Conservation (phyloP, 2,329 filamentous ascomycete genomes). For the Fusarium nelsonii region DNA sequence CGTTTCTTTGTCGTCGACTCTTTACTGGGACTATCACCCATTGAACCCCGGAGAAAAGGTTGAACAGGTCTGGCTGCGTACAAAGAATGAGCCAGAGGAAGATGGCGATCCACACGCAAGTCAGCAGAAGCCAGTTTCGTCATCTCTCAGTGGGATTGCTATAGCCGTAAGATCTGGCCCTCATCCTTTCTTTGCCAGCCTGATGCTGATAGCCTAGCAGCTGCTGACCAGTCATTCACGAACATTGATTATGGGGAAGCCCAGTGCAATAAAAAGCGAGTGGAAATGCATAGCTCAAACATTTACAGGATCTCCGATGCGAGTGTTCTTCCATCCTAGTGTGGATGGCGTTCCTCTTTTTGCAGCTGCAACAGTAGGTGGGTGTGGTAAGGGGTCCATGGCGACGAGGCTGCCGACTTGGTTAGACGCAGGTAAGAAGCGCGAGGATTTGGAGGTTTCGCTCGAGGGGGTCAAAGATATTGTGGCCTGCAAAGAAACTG, state of each 20-base stretch:
- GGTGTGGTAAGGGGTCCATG: not conserved
- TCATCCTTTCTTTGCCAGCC: not conserved
- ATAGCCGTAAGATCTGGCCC: constrained; percentile 10
- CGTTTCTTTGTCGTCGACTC: not conserved
- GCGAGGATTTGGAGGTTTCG: not conserved
- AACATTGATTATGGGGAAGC: not conserved
- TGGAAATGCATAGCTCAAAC: constrained; percentile 25
- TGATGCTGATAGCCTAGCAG: constrained; percentile 18
- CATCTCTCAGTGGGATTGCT: not conserved
- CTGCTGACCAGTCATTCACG: constrained; percentile 25
- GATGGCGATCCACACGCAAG: not conserved
- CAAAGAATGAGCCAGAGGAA: not conserved
- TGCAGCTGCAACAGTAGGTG: constrained; percentile 8
- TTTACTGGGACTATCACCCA: constrained; percentile 19
- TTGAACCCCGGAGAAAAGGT: constrained; percentile 14
- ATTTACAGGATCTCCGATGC: not conserved
- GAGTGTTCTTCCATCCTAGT: constrained; percentile 3
- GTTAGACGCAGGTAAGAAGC: not conserved
- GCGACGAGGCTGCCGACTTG: not conserved
- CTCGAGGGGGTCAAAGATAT: not conserved
- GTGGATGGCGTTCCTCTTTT: constrained; percentile 10
- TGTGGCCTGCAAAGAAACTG: not conserved
- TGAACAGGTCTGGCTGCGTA: constrained; percentile 28
- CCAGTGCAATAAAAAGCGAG: not conserved
- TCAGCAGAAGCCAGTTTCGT: too few species aligned